Evolutionary conservation across 768 basidiomycete genomes (phyloP), one percentile per base, ranked within the genome.

Genomic region (Calocera viscosa): DNA sequence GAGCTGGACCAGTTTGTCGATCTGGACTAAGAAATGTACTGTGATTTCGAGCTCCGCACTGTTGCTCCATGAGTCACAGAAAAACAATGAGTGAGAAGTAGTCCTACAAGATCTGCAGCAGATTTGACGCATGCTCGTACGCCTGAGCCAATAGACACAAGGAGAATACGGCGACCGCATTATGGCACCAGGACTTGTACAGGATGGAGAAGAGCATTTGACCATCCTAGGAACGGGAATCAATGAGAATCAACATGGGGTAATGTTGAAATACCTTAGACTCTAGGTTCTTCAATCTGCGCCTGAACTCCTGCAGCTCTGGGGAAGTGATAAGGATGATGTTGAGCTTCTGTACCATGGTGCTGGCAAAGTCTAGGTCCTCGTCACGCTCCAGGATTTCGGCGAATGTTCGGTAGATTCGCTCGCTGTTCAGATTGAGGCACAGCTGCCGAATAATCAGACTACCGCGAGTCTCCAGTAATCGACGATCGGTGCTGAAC

Each of bases 371-470:
- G 75, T 98, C 96, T 43, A 98, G 83, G 75, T 99, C 96, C 92
- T 98, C 96, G 78, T 99, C 96, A 75, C 94, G 94, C 78, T 98
- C 96, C 71, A 99, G 75, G 38, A 99, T 94, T 78, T 98, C 96
- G 0, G 96, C 95, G 73, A 97, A 92, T 0, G 93, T 91, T 49
- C 90, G 82, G 75, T 96, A 99, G 73, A 99, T 97, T 68, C 88
- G 83, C 76, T 99, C 96, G 0, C 94, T 91, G 75, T 94, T 96
- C 67, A 99, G 82, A 72, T 93, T 92, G 43, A 94, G 76, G 74
- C 96, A 98, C 14, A 99, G 79, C 72, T 98, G 94, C 10, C 96
- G 84, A 65, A 98, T 94, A 73, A 99, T 98, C 32, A 98, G 81
- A 73, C 94, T 96, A 22, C 96, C 95, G 33, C 94, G 82, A 0